Evolutionary conservation across 139 green algal genomes (phyloP).

Genomic region (Protoeuglena noctilucae): DNA sequence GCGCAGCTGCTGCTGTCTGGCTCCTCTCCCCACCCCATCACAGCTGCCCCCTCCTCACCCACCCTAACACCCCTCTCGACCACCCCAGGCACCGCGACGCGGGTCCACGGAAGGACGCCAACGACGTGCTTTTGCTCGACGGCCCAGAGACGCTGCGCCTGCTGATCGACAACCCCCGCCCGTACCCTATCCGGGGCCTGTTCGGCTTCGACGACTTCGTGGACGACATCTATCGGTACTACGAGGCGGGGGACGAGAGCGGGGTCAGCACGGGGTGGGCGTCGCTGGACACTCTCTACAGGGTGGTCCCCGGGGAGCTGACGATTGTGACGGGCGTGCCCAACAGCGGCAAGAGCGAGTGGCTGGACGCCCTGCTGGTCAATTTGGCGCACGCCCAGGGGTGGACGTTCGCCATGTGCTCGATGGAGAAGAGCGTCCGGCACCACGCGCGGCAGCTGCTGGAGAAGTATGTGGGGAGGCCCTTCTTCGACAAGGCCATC

Average conservation of each 20-base stretch:
- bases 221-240: slow-evolving; percentile 49
- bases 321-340: slow-evolving; percentile 88
- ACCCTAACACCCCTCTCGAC: too few relatives aligned
- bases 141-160: slow-evolving; percentile 30
- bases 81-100: too few relatives aligned
- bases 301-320: slow-evolving; percentile 73
- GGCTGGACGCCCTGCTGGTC: slow-evolving; percentile 79
- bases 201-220: slow-evolving; percentile 39
- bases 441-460: slow-evolving; percentile 72
- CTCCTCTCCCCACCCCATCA: background rate
- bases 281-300: slow-evolving; percentile 62
- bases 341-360: slow-evolving; percentile 93
- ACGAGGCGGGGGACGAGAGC: slow-evolving; percentile 23
- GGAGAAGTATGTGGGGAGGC: slow-evolving; percentile 67
- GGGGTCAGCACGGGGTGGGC: slow-evolving; percentile 63
- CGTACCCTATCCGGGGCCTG: slow-evolving; percentile 68
- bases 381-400: slow-evolving; percentile 63
- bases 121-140: slow-evolving; percentile 69
- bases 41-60: background rate
- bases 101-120: slow-evolving; percentile 65
- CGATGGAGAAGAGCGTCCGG: slow-evolving; percentile 65
- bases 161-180: slow-evolving; percentile 40
- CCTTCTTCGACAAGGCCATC: slow-evolving; percentile 40
- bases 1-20: too few relatives aligned
- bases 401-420: slow-evolving; percentile 80